Conservation (phyloP, 352 stramenopile genomes). For the Phytophthora citrophthora region DNA sequence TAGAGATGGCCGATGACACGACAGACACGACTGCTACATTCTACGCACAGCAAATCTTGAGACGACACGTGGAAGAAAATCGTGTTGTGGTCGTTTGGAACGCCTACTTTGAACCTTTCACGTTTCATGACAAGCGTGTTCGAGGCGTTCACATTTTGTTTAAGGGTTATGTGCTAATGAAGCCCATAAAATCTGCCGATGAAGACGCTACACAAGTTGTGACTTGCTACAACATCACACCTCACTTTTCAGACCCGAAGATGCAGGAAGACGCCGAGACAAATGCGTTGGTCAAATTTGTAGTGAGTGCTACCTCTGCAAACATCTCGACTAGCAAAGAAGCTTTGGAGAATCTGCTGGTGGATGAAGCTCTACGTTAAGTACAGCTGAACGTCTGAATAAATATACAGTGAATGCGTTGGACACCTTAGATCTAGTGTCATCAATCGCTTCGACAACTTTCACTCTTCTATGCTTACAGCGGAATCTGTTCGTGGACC, state of each 20-base stretch:
- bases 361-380: constrained; percentile 15
- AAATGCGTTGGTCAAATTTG: constrained; percentile 46
- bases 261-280: constrained; percentile 27
- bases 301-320: constrained; percentile 37
- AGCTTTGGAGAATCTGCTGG: constrained; percentile 49
- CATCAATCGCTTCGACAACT: too few relatives aligned
- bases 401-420: neutral
- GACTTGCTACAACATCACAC: constrained; percentile 52
- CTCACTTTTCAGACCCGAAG: constrained; percentile 39
- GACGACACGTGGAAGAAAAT: constrained; percentile 51
- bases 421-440: neutral
- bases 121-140: constrained; percentile 46
- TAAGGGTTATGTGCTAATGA: constrained; percentile 23
- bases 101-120: constrained; percentile 51
- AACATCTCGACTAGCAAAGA: constrained; percentile 49
- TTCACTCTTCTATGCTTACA: too few relatives aligned
- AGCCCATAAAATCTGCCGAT: neutral
- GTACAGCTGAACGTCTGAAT: neutral
- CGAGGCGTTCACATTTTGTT: constrained; percentile 25
- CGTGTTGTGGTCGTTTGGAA: constrained; percentile 64
- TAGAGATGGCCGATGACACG: constrained; percentile 53
- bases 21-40: constrained; percentile 51
- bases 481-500: too few relatives aligned
- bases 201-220: constrained; percentile 24
- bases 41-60: constrained; percentile 54